Evolutionary conservation across 306 rosid genomes (phyloP), one percentile per base, ranked within the genome.

Genomic region (Calophaca sinica): DNA sequence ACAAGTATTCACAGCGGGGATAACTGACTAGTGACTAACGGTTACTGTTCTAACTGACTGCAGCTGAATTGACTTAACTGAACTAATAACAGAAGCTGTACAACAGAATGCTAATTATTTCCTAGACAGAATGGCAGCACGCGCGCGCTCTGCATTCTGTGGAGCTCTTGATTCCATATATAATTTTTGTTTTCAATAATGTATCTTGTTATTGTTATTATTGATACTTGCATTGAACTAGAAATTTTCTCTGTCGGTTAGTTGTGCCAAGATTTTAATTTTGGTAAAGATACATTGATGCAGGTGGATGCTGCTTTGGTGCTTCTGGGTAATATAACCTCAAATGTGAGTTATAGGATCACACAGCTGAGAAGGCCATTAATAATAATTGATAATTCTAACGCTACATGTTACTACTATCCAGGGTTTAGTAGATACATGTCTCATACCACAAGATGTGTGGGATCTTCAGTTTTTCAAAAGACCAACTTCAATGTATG

Each of bases 381-480:
- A 45, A 48, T 70, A 38, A 11, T 74, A 68, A 31, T 20, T 7
- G 29, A 41, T 71, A 66, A 45, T n/a, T 66, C 78, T 87, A 20
- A 80, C 68, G 28, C 75, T 13, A 11, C 62, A n/a, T 73, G 33
- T 82, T 82, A 83, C 75, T 82, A 82, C 75, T 79, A 60, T 83
- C 53, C 87, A 94, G 98, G 98, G 88, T 81, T 68, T 77, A 64
- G 53, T 83, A 44, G 83, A 84, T 68, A 84, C 84, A 62, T 82
- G 84, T 77, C 84, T 83, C 14, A 79, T 91, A 76, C 94, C 97
- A 82, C 97, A 86, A 86, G 98, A 94, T 81, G 85, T 91, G 13
- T 94, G 97, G 98, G 98, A 94, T 67, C 94, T 91, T 78, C 85
- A 86, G 72, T 76, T 91, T 75, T 94, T 94, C 82, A 91, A 94